Evolutionary conservation across 805 yeast genomes (phyloP).

Genomic region (Kazachstania kunashirensis): DNA sequence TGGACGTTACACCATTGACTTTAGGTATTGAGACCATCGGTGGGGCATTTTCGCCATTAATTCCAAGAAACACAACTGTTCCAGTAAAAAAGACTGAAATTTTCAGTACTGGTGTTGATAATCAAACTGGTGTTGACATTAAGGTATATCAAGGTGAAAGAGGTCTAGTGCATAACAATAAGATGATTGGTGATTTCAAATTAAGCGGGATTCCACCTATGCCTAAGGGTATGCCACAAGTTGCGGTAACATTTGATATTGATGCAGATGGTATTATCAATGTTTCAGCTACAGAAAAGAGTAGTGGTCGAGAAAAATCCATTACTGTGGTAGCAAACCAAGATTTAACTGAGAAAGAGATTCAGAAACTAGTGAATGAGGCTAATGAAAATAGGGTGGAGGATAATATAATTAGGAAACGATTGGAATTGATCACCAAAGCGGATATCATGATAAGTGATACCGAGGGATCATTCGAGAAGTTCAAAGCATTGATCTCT

Average conservation of each 20-base stretch:
- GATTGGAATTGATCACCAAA: slow-evolving; percentile 61
- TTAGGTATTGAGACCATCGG: slow-evolving; percentile 80
- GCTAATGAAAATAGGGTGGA: slow-evolving; percentile 52
- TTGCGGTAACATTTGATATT: slow-evolving; percentile 65
- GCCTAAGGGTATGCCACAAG: slow-evolving; percentile 74
- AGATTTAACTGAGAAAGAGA: slow-evolving; percentile 61
- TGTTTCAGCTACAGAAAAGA: slow-evolving; percentile 72
- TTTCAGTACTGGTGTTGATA: slow-evolving; percentile 76
- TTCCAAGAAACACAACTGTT: slow-evolving; percentile 67
- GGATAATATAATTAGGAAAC: slow-evolving; percentile 50
- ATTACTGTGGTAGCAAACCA: slow-evolving; percentile 63
- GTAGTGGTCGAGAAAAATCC: slow-evolving; percentile 58
- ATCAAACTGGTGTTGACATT: slow-evolving; percentile 75
- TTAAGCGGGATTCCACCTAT: slow-evolving; percentile 63
- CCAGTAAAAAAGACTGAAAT: slow-evolving; percentile 67
- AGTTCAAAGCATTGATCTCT: slow-evolving; percentile 40
- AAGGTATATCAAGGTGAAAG: slow-evolving; percentile 78
- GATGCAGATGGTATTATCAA: slow-evolving; percentile 80
- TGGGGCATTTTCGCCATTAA: slow-evolving; percentile 70
- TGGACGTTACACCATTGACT: slow-evolving; percentile 78
- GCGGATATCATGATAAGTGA: slow-evolving; percentile 74
- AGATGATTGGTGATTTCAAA: slow-evolving; percentile 64
- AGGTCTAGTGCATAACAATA: slow-evolving; percentile 67
- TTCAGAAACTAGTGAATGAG: slow-evolving; percentile 51
- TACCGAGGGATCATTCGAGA: slow-evolving; percentile 71